Conservation (phyloP, 2,329 filamentous ascomycete genomes). For the Penicillium aurantiogriseum region DNA sequence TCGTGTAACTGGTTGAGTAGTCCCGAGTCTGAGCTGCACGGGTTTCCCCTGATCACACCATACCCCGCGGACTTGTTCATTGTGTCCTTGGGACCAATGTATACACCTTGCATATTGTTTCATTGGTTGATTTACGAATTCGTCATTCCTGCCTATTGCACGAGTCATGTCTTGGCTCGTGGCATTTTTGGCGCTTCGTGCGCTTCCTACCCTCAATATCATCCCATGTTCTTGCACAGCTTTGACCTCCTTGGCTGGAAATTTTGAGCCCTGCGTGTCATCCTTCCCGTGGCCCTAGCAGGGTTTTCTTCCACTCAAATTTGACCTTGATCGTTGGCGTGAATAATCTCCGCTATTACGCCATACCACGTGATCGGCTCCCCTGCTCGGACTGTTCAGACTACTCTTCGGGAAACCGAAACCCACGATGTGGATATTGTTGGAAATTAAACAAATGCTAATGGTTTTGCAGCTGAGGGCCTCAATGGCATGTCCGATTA, state of each 20-base stretch:
- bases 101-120: constrained; percentile 5
- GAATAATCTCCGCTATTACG: constrained; percentile 30
- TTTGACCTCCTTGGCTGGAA: constrained; percentile 14
- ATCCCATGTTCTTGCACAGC: not conserved
- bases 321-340: constrained; percentile 21
- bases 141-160: constrained; percentile 2
- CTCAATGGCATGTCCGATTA: constrained; percentile 35
- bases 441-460: constrained; percentile 14
- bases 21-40: constrained; percentile 7
- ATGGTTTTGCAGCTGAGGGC: constrained; percentile 27
- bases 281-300: not conserved
- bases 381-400: not conserved
- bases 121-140: constrained; percentile 10
- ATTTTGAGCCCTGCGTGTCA: constrained; percentile 14
- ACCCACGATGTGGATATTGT: constrained; percentile 9
- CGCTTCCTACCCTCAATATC: constrained; percentile 3
- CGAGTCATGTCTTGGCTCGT: constrained; percentile 9
- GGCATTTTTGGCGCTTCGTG: constrained; percentile 15
- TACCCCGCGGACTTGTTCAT: not conserved
- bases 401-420: constrained; percentile 11
- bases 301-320: constrained; percentile 11
- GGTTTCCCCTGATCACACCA: constrained; percentile 15
- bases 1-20: constrained; percentile 16
- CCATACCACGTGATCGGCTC: constrained; percentile 37
- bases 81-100: constrained; percentile 4